Evolutionary conservation across 148 eudicot species (phyloP).

Genomic region (Selenicereus undatus): DNA sequence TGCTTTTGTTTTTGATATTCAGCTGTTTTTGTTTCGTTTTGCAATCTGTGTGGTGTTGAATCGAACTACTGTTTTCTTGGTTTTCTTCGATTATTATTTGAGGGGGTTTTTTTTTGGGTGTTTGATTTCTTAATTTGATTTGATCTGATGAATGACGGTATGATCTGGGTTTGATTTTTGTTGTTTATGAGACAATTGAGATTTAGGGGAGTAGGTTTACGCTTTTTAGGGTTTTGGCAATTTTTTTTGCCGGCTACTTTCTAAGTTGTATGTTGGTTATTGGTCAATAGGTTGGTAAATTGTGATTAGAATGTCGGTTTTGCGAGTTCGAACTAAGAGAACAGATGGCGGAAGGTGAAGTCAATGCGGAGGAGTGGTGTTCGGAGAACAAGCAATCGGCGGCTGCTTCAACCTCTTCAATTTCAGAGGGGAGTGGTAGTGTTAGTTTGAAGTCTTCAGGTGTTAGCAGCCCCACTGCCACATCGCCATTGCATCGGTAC

Average conservation of each 20-base stretch:
- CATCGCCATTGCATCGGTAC: slow-evolving; percentile 76
- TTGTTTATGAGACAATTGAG: slow-evolving; percentile 14
- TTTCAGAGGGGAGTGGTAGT: slow-evolving; percentile 68
- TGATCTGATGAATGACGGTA: slow-evolving; percentile 27
- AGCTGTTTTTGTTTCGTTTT: slow-evolving; percentile 10
- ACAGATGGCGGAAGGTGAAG: slow-evolving; percentile 54
- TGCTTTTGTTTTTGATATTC: not conserved
- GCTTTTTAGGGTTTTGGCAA: slow-evolving; percentile 15
- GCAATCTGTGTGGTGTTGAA: not conserved
- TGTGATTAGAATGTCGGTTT: slow-evolving; percentile 29
- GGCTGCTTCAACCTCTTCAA: slow-evolving; percentile 67
- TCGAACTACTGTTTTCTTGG: not conserved
- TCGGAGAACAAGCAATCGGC: slow-evolving; percentile 75
- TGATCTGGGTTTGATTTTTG: slow-evolving; percentile 36
- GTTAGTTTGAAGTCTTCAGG: slow-evolving; percentile 61
- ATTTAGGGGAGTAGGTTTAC: slow-evolving; percentile 5
- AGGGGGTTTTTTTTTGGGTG: not conserved
- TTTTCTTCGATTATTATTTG: not conserved
- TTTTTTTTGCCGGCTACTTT: not conserved
- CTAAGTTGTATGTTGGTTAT: not conserved
- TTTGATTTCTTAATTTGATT: slow-evolving; percentile 15
- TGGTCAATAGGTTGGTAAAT: not conserved
- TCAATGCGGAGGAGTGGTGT: slow-evolving; percentile 52
- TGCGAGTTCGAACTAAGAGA: not conserved
- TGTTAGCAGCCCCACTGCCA: slow-evolving; percentile 54